phyloP scores from a whole-genome alignment of 2,329 filamentous ascomycete species.

The Cladosporium sp. region DNA sequence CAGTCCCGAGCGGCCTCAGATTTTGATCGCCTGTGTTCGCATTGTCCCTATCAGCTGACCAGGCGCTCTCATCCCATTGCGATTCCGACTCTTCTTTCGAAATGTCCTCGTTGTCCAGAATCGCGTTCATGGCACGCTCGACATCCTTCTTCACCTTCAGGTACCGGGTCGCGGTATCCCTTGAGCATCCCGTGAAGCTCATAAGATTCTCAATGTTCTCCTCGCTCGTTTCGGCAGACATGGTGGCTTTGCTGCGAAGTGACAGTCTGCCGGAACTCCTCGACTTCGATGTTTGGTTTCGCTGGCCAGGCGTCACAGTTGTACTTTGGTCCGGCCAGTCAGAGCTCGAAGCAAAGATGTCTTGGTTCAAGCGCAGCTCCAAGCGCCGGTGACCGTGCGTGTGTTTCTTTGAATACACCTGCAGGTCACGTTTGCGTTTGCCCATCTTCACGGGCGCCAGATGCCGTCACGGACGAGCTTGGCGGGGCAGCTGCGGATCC shows the following conservation, averaged over 20 bases:
- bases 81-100: conserved; percentile 18
- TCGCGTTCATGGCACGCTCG: conserved; percentile 23
- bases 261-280: not conserved
- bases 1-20: conserved; percentile 23
- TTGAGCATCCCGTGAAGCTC: conserved; percentile 16
- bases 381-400: not conserved
- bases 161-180: conserved; percentile 23
- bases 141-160: conserved; percentile 29
- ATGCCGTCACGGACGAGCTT: not conserved
- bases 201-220: conserved; percentile 21
- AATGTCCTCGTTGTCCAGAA: conserved; percentile 29
- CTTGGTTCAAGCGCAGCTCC: not conserved
- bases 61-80: conserved; percentile 26
- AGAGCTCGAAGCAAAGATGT: not conserved
- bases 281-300: conserved; percentile 3
- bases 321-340: not conserved
- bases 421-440: conserved; percentile 7
- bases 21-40: conserved; percentile 15
- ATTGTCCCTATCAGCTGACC: conserved; percentile 25
- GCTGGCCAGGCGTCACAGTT: not conserved
- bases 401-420: conserved; percentile 6
- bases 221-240: conserved; percentile 22
- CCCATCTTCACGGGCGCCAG: not conserved
- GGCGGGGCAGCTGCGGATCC: not conserved
- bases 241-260: conserved; percentile 21